Evolutionary conservation across 1,139 yeast species (phyloP).

Genomic region (Diutina neorugosa): DNA sequence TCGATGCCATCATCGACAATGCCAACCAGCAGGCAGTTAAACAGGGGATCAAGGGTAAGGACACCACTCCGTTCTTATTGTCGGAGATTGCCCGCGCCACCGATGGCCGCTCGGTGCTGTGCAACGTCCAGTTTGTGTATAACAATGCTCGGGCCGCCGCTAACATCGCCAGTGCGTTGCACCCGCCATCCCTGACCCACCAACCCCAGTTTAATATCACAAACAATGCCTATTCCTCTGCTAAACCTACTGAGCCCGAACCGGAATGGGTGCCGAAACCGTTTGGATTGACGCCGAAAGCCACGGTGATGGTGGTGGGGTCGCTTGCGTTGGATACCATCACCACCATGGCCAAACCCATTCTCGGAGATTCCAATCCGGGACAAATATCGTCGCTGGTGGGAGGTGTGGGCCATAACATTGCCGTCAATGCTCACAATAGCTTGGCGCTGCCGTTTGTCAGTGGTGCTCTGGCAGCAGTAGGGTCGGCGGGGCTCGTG

Average conservation of each 20-base stretch:
- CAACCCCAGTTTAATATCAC: neutral
- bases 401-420: slow-evolving; percentile 83
- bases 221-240: neutral
- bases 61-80: slow-evolving; percentile 68
- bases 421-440: slow-evolving; percentile 24
- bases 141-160: slow-evolving; percentile 67
- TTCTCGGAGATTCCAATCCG: slow-evolving; percentile 56
- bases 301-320: slow-evolving; percentile 41
- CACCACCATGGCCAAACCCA: slow-evolving; percentile 13
- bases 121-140: slow-evolving; percentile 66
- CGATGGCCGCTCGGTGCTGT: slow-evolving; percentile 53
- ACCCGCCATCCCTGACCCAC: neutral
- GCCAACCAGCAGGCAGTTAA: slow-evolving; percentile 49
- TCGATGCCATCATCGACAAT: slow-evolving; percentile 40
- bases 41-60: slow-evolving; percentile 53
- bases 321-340: slow-evolving; percentile 70
- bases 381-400: slow-evolving; percentile 44
- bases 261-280: neutral
- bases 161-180: slow-evolving; percentile 45
- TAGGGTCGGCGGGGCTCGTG: slow-evolving; percentile 26
- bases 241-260: neutral
- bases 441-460: slow-evolving; percentile 2
- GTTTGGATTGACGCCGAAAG: neutral
- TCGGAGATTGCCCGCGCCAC: slow-evolving; percentile 54
- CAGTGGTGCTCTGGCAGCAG: slow-evolving; percentile 5